Conservation (phyloP, 768 basidiomycete genomes). For the Ramaria sp. region DNA sequence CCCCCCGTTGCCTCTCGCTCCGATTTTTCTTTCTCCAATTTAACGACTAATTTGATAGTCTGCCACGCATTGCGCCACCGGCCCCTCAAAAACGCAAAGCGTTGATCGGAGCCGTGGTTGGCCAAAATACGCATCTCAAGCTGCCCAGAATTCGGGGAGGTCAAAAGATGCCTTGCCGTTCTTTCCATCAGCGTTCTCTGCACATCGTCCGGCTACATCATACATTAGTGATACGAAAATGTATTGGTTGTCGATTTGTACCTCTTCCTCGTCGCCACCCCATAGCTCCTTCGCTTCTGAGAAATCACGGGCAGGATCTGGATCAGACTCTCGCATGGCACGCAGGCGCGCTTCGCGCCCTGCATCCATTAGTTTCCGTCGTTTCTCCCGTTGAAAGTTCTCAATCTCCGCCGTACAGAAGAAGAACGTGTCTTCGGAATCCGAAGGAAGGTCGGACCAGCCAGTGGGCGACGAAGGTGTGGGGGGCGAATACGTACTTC, state of each 20-base stretch:
- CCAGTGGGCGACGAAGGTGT: slow-evolving; percentile 39
- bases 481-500: slow-evolving; percentile 11
- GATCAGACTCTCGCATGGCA: slow-evolving; percentile 37
- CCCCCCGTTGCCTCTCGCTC: slow-evolving; percentile 8
- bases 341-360: slow-evolving; percentile 55
- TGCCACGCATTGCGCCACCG: slow-evolving; percentile 63
- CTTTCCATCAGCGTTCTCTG: slow-evolving; percentile 61
- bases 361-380: slow-evolving; percentile 47
- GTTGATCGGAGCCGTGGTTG: slow-evolving; percentile 66
- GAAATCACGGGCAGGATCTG: slow-evolving; percentile 1
- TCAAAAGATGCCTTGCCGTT: slow-evolving; percentile 57
- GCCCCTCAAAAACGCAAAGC: slow-evolving; percentile 77
- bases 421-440: slow-evolving; percentile 79
- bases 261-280: slow-evolving; percentile 26
- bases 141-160: slow-evolving; percentile 69
- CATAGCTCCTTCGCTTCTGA: slow-evolving; percentile 21
- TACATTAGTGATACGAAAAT: neutral
- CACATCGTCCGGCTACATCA: slow-evolving; percentile 44
- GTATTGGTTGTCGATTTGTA: slow-evolving; percentile 41
- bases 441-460: slow-evolving; percentile 82
- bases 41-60: slow-evolving; percentile 37
- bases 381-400: slow-evolving; percentile 59
- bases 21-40: slow-evolving; percentile 15
- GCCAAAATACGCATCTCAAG: slow-evolving; percentile 85
- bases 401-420: slow-evolving; percentile 56